Evolutionary conservation across 345 rosid genomes (phyloP), one percentile per base, ranked within the genome.

Genomic region (Leavenworthia alabamica): DNA sequence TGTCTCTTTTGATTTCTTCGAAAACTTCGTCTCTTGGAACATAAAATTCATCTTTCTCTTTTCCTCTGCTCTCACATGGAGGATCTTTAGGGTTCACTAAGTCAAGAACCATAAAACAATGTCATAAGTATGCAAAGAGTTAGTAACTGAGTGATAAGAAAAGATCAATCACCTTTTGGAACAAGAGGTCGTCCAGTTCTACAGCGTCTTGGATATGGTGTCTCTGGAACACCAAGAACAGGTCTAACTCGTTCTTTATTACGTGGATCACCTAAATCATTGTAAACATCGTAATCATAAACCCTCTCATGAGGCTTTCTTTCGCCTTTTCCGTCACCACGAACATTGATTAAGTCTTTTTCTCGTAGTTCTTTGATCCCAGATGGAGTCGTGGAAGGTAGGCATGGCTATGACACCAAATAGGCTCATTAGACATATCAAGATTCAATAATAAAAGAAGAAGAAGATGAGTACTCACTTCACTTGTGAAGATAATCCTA

Each of bases 21-120:
- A 93, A 93, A 19, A 80, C 82, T 76, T 93, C 99, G 26, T 89
- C 97, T 17, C 98, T 76, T 20, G 97, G 99, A 26, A 93, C 97
- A 44, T 89, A 93, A 6, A 89, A 87, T 3, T 91, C 89, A 36
- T 80, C 83, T 16, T 91, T 88, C 76, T 89, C 89, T 42, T 83
- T 94, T 1, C 86, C 80, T 78, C 94, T 79, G 68, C 83, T 83
- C 79, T 93, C 97, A 41, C 52, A 80, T 3, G 44, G 81, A 6
- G 81, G 84, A 66, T 86, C 99, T 89, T 26, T 26, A 26, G 28
- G 28, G 6, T 60, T 39, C 36, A 42, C 29, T 10, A 56, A 31
- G 66, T 52, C 32, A 62, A 62, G 22, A 54, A 49, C 43, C 36
- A n/a, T n/a, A 55, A 37, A 42, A 3, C 13, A 41, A 16, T 15